Evolutionary conservation across 192 early-diverging fungal species (phyloP), one percentile per base, ranked within the genome.

Genomic region (Backusella luteola): DNA sequence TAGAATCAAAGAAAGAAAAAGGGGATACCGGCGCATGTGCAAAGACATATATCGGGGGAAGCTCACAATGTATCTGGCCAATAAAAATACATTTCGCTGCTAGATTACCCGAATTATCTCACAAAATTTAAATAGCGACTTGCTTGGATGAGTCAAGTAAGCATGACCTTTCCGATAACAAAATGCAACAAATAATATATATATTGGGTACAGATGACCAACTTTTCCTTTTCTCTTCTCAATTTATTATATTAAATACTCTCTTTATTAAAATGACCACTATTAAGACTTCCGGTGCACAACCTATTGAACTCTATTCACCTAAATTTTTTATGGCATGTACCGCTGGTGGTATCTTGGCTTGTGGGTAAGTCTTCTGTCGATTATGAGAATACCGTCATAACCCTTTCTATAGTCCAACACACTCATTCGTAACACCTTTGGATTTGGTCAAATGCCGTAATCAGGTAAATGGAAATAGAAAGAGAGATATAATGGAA

Each of bases 401-500:
- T 21, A 23, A 63, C 26, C 26, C 21, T 1, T 17, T 35, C 26
- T 52, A 38, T 52, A 79, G 80, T 52, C 80, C 80, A 32, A 81
- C 80, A 32, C 83, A 81, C 67, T 23, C 78, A 32, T 34, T 79
- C 7, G 83, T 84, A 19, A 85, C 84, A 19, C 84, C 84, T 44
- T 74, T 85, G 42, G 84, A 85, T 67, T 72, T 85, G 19, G 84
- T 85, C 35, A 85, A 85, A 59, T 83, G 82, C 67, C 79, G 84
- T 67, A 69, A 56, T 34, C 84, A 85, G 69, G 83, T 84, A 3
- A 74, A 77, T 23, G 39, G 79, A 23, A 71, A 71, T 39, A 66
- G 74, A 19, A 32, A 34, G 5, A 70, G 0, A 42, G 19, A 19
- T 26, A 14, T 32, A 32, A 32, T 4, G 1, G 1, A 29, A 14